These are phyloP conservation scores for Xylaria sp. DNA, from an alignment of 2,329 filamentous ascomycete genomes.

Conservation along the genomic window DNA sequence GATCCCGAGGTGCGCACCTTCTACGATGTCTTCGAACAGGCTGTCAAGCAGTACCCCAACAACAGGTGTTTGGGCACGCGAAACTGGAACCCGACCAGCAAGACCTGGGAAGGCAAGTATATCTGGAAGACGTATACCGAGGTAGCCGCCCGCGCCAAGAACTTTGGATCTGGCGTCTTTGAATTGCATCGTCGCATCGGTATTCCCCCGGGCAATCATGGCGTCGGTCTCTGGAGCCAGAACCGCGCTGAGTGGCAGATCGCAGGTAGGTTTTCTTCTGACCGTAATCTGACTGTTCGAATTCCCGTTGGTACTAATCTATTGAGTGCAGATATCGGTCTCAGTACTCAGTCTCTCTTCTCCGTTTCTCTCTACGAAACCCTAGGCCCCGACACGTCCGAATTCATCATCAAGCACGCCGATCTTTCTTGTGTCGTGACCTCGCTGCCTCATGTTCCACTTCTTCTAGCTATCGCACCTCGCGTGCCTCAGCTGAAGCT, in stretches of 20 bases:
- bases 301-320: conserved; percentile 19
- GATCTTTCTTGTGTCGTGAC: conserved; percentile 76
- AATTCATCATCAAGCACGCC: conserved; percentile 95
- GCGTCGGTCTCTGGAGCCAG: conserved; percentile 83
- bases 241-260: conserved; percentile 92
- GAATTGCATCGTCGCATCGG: conserved; percentile 79
- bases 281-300: not conserved
- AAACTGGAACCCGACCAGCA: conserved; percentile 75
- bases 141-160: conserved; percentile 77
- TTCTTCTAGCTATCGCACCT: conserved; percentile 79
- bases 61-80: conserved; percentile 79
- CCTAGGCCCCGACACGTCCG: conserved; percentile 85
- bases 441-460: conserved; percentile 80
- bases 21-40: conserved; percentile 80
- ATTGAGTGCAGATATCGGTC: conserved; percentile 70
- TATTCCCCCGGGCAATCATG: conserved; percentile 69
- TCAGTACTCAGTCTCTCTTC: conserved; percentile 85
- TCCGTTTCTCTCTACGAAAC: conserved; percentile 97
- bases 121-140: conserved; percentile 84
- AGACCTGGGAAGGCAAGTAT: conserved; percentile 75
- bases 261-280: conserved; percentile 55
- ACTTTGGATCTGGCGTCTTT: conserved; percentile 84
- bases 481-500: conserved; percentile 81
- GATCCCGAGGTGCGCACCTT: conserved; percentile 74
- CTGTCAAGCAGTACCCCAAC: conserved; percentile 66